Percentiles rank a stretch among this genome's conserved stretches.
Conservation (phyloP, 805 yeast species). For the Candida anglica region DNA sequence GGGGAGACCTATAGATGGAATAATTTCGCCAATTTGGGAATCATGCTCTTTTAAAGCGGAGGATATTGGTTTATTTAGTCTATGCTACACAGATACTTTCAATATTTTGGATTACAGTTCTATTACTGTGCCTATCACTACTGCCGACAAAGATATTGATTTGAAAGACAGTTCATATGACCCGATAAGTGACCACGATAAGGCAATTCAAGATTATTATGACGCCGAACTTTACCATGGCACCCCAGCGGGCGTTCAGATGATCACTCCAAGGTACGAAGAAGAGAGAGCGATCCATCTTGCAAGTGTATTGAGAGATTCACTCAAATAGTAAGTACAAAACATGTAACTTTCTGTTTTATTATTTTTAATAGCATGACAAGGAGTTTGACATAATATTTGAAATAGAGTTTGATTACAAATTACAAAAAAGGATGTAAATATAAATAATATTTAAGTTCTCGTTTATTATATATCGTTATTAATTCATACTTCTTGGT, state of each 20-base stretch:
- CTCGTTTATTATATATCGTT: no score
- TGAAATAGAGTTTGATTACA: no score
- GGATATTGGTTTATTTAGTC: constrained; percentile 20
- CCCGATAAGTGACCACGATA: constrained; percentile 7
- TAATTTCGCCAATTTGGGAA: constrained; percentile 28
- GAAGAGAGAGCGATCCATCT: constrained; percentile 6
- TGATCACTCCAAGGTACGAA: constrained; percentile 6
- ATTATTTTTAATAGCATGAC: no score
- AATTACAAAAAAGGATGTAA: no score
- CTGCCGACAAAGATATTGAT: constrained; percentile 5
- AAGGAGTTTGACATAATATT: no score
- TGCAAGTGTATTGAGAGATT: constrained; percentile 2
- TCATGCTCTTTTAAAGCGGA: constrained; percentile 38
- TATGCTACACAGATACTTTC: constrained; percentile 32
- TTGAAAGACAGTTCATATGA: not conserved
- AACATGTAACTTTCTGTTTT: no score
- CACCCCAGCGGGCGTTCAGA: constrained; percentile 7
- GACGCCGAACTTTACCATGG: constrained; percentile 7
- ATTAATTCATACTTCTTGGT: no score
- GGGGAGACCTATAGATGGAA: constrained; percentile 42
- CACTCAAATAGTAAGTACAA: not conserved
- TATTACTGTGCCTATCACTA: constrained; percentile 50
- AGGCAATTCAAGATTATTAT: constrained; percentile 7
- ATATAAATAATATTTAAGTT: no score
- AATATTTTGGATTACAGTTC: constrained; percentile 18